Conservation (phyloP, 1,284 basidiomycete genomes). For the Puccinia horiana region DNA sequence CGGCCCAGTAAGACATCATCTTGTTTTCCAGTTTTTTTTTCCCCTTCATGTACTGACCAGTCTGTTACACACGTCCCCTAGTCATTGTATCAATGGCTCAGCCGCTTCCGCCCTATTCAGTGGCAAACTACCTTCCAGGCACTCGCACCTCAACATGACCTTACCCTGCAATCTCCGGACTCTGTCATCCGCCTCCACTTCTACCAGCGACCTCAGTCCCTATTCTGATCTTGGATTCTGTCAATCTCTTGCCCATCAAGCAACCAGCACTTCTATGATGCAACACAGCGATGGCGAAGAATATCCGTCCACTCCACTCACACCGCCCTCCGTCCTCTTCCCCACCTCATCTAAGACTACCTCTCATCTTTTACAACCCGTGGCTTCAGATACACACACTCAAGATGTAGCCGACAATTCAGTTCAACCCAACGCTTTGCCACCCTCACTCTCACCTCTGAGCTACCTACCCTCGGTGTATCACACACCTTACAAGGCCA, state of each 20-base stretch:
- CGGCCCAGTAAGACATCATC: neutral
- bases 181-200: neutral
- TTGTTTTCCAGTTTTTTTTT: neutral
- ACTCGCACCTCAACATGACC: neutral
- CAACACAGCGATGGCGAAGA: neutral
- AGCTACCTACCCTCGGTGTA: constrained; percentile 29
- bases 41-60: neutral
- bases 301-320: constrained; percentile 25
- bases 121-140: neutral
- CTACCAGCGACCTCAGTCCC: neutral
- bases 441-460: constrained; percentile 5
- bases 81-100: neutral
- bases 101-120: neutral
- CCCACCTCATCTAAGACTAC: neutral
- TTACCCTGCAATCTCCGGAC: constrained; percentile 7
- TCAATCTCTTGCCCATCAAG: neutral
- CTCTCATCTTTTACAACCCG: constrained; percentile 6
- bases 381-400: neutral
- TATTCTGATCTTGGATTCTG: constrained; percentile 33
- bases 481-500: constrained; percentile 9
- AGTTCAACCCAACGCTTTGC: neutral
- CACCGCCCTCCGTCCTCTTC: constrained; percentile 38
- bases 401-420: neutral
- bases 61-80: neutral
- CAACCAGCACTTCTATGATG: neutral